These are phyloP conservation scores for Ophiostoma australiae DNA, from an alignment of 2,329 filamentous ascomycete species.

Conservation along the genomic window DNA sequence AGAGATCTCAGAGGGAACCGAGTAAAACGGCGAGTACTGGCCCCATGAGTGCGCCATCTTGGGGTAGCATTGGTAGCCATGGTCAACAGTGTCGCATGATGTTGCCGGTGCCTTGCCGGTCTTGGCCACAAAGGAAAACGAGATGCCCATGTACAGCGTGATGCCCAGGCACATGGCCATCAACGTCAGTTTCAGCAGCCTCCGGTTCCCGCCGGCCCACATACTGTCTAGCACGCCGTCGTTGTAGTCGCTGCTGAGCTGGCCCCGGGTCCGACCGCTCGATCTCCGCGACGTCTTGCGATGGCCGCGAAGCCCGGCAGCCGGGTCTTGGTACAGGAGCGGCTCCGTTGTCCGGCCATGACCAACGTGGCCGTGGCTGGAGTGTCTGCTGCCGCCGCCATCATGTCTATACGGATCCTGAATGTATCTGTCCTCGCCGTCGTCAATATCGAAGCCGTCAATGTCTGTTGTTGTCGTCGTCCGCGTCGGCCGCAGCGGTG, in stretches of 20 bases:
- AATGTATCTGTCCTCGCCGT: conserved; percentile 14
- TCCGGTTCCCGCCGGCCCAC: conserved; percentile 25
- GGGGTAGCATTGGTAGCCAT: conserved; percentile 59
- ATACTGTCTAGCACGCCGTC: conserved; percentile 19
- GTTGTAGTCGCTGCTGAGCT: conserved; percentile 12
- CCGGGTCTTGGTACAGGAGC: conserved; percentile 14
- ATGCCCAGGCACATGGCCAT: conserved; percentile 28
- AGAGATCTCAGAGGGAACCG: conserved; percentile 53
- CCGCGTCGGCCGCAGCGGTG: conserved; percentile 5
- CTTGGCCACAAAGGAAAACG: not conserved
- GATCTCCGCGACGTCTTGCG: not conserved
- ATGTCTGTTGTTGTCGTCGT: not conserved
- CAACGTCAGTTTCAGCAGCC: conserved; percentile 29
- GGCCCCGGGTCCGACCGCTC: not conserved
- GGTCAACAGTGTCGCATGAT: conserved; percentile 48
- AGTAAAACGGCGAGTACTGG: conserved; percentile 82
- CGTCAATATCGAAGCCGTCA: conserved; percentile 15
- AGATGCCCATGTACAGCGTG: conserved; percentile 29
- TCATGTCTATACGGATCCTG: conserved; percentile 10
- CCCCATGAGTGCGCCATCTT: conserved; percentile 69
- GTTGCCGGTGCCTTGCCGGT: not conserved
- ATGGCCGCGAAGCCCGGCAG: not conserved
- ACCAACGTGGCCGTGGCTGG: not conserved
- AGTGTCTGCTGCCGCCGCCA: not conserved
- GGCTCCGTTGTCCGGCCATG: conserved; percentile 11